These are phyloP conservation scores for Astragalus glycyphyllos DNA, from an alignment of 306 rosid species.

Conservation along the genomic window DNA sequence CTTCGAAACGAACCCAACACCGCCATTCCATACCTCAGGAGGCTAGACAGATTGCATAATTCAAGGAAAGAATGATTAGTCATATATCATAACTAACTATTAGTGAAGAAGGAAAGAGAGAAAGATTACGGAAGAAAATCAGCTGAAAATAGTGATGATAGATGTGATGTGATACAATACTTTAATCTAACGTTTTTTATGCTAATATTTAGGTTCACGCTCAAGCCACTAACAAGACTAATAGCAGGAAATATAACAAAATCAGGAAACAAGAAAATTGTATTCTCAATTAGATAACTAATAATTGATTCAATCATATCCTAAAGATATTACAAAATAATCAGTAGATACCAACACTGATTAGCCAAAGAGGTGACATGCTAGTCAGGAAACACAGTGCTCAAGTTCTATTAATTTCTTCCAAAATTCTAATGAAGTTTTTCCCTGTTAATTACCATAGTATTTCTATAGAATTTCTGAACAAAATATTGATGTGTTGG, in stretches of 20 bases:
- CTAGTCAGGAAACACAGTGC: neutral
- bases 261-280: neutral
- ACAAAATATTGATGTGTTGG: neutral
- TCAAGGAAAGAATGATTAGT: slow-evolving; percentile 15
- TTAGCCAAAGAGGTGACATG: slow-evolving; percentile 49
- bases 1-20: slow-evolving; percentile 87
- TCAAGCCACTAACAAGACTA: neutral
- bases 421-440: no score
- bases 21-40: slow-evolving; percentile 90
- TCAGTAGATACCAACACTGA: slow-evolving; percentile 14
- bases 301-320: slow-evolving; percentile 6
- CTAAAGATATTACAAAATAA: neutral
- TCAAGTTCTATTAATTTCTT: neutral
- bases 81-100: neutral
- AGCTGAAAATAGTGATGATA: neutral
- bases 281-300: slow-evolving; percentile 14
- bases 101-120: neutral
- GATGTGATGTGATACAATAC: neutral
- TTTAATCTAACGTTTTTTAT: neutral
- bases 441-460: neutral
- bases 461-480: neutral
- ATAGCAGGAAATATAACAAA: neutral
- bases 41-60: slow-evolving; percentile 63
- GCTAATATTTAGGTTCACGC: no score
- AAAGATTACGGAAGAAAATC: neutral